Conservation (phyloP, 768 basidiomycete genomes). For the Mycena amicta region DNA sequence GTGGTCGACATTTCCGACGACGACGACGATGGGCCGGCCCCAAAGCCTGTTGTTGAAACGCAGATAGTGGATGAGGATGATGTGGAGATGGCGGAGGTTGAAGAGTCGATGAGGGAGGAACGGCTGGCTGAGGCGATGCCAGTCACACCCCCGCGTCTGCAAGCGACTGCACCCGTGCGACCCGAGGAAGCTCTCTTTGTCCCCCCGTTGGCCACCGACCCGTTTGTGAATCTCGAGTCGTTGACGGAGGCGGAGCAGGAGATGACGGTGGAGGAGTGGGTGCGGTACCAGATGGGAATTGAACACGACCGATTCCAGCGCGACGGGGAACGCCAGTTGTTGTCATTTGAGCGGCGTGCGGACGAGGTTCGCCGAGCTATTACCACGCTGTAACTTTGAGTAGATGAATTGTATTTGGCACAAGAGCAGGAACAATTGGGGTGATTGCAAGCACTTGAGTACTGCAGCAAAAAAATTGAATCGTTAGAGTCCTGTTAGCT, state of each 20-base stretch:
- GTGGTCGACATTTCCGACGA: constrained; percentile 48
- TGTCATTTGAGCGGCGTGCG: constrained; percentile 48
- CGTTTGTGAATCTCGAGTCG: constrained; percentile 43
- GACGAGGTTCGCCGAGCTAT: constrained; percentile 40
- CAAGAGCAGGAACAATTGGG: no score
- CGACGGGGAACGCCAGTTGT: constrained; percentile 56
- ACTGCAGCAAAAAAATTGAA: no score
- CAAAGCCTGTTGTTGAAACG: constrained; percentile 6
- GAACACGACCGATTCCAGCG: constrained; percentile 61
- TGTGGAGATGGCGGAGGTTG: constrained; percentile 32
- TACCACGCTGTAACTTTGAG: constrained; percentile 27
- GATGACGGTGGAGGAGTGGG: constrained; percentile 87
- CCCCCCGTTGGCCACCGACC: constrained; percentile 48
- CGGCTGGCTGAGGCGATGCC: constrained; percentile 8
- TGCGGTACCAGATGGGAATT: constrained; percentile 71
- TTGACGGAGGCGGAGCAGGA: constrained; percentile 68
- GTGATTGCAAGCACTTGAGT: no score
- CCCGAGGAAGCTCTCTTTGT: constrained; percentile 25
- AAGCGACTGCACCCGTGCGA: constrained; percentile 1
- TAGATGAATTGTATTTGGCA: neutral
- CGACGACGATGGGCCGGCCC: constrained; percentile 34
- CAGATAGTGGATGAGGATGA: constrained; percentile 24
- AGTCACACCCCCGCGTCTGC: constrained; percentile 16
- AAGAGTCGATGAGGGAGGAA: constrained; percentile 19
- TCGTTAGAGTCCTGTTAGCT: no score